Evolutionary conservation across 495 filamentous ascomycete genomes (phyloP), one percentile per base, ranked within the genome.

Genomic region (Hyaloscypha bicolor): DNA sequence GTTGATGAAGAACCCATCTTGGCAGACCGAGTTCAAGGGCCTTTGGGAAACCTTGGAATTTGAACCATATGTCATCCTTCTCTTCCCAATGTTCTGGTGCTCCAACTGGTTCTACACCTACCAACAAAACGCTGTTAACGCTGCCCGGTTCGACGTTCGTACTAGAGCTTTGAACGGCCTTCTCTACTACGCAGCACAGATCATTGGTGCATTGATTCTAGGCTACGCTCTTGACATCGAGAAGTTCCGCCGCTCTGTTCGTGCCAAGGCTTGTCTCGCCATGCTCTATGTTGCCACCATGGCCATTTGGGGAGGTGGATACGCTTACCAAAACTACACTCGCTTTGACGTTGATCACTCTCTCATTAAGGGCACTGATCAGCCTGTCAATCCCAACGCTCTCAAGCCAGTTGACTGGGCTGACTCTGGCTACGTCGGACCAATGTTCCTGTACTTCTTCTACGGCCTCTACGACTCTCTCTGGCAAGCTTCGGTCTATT

Each of bases 371-470:
- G 42, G 4, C 11, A 48, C 42, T 19, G 42, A 12, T 6, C 42
- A 11, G 4, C 42, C 42, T 4, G 31, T 48, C 39, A 22, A 58
- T 8, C 37, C 71, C 12, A 68, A 75, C 29, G 79, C 75, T 33
- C 69, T 76, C 3, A 78, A 75, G 48, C 83, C 77, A 71, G 4
- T 48, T 1, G 91, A 96, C 78, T 94, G 90, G 85, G 83, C 75
- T 31, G 82, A 86, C 66, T 77, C 77, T 19, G 84, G 86, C 45
- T 97, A 88, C 78, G 78, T 91, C 53, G 93, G 91, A 0, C 91
- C 92, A 19, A 91, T 97, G 87, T 92, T 97, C 75, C 78, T 97
- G 65, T 96, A 94, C 81, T 91, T 98, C 71, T 95, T 94, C 75
- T 97, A 97, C 75, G 94, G 94, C 55, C 90, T 97, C 72, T 94